Evolutionary conservation across 345 rosid species (phyloP), one percentile per base, ranked within the genome.

Genomic region (Corchorus capsularis): DNA sequence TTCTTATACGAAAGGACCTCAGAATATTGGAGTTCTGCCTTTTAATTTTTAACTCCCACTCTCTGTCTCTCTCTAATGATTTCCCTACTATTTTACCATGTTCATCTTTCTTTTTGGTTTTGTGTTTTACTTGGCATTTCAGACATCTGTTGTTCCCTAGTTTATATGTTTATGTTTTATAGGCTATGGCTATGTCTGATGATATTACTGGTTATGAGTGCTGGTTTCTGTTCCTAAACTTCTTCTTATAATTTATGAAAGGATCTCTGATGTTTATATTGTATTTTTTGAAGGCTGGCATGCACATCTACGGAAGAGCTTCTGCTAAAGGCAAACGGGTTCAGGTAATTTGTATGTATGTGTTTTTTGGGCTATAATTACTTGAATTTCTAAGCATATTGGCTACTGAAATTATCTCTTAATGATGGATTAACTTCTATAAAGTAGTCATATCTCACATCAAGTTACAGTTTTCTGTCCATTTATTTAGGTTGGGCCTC

Each of bases 321-420:
- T 89, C 98, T 56, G 96, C 96, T 9, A 92, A 89, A 75, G 99
- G 98, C 10, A 93, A 95, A 82, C 99, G 99, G 64, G 94, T 95
- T 79, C 99, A 95, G 82, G 99, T 93, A 81, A 49, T 39, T 2
- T 39, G 43, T 39, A 39, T 39, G 43, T 39, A 3, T 39, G 43
- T 39, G 43, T 39, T 39, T 0, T 39, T 1, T 39, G 43, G 43
- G 43, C 43, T 39, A 39, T 39, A 6, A 6, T 39, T 39, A 39
- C 6, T 3, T 39, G 43, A 1, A 39, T 39, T 6, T 3, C 5
- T 6, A 39, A 39, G 5, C 43, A 39, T 39, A 39, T 39, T 39
- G 43, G 19, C 49, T 9, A 50, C 6, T 17, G 4, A 34, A 15
- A 16, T 52, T 17, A n/a, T 69, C 16, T 52, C 46, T 39, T 69